A percentile compares a stretch with the other conserved stretches of the same genome.
These are phyloP conservation scores for Neurospora sp. DNA, from an alignment of 2,329 filamentous ascomycete genomes.

Conservation along the genomic window DNA sequence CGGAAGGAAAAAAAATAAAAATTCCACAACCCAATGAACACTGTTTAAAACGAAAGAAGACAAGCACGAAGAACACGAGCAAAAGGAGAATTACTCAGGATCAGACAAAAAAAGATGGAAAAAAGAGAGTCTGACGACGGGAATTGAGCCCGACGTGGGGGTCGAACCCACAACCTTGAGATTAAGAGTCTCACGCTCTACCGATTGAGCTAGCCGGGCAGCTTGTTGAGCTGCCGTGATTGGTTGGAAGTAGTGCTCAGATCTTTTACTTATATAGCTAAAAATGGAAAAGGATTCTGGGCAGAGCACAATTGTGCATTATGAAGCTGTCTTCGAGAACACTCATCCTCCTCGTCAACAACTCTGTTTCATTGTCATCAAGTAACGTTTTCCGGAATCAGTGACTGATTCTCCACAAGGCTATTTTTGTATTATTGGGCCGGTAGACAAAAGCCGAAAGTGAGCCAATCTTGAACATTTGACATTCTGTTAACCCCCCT, in stretches of 20 bases:
- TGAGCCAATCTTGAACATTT: too few relatives aligned
- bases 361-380: too few relatives aligned
- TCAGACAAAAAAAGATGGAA: background rate
- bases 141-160: background rate
- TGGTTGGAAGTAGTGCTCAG: background rate
- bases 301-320: background rate
- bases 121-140: background rate
- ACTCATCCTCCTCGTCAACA: too few relatives aligned
- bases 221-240: background rate
- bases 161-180: background rate
- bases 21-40: too few relatives aligned
- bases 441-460: too few relatives aligned
- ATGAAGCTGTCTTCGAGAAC: too few relatives aligned
- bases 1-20: too few relatives aligned
- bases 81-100: background rate
- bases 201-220: slow-evolving; percentile 55
- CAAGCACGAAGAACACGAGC: background rate
- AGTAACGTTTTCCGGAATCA: too few relatives aligned
- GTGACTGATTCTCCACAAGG: too few relatives aligned
- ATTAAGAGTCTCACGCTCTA: slow-evolving; percentile 64
- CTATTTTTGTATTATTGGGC: too few relatives aligned
- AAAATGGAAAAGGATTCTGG: background rate
- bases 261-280: background rate
- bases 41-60: background rate
- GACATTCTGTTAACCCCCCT: too few relatives aligned